Conservation (phyloP, 176 grass and related monocot species). For the Chrysopogon serrulatus region DNA sequence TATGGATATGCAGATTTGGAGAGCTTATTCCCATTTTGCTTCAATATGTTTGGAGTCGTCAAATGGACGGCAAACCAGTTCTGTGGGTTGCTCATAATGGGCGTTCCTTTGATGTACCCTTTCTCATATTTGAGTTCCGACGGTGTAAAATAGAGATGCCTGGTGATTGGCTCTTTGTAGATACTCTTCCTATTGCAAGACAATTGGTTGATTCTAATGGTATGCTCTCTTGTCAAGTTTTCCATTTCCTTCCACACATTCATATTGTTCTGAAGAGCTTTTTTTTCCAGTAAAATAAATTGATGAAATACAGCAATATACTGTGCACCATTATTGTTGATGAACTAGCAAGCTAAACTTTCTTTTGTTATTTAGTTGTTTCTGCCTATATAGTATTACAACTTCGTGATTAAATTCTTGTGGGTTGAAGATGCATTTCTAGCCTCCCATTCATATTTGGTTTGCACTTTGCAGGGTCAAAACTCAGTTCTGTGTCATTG, state of each 20-base stretch:
- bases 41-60: slow-evolving; percentile 70
- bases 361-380: slow-evolving; percentile 10
- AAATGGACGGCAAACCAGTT: slow-evolving; percentile 61
- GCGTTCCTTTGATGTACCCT: slow-evolving; percentile 72
- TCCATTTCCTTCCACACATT: slow-evolving; percentile 18
- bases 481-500: slow-evolving; percentile 47
- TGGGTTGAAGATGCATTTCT: not conserved
- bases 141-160: slow-evolving; percentile 59
- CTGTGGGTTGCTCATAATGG: slow-evolving; percentile 82
- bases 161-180: slow-evolving; percentile 75
- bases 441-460: slow-evolving; percentile 13
- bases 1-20: slow-evolving; percentile 56
- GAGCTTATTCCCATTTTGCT: slow-evolving; percentile 57
- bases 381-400: not conserved
- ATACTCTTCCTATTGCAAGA: slow-evolving; percentile 62
- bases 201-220: slow-evolving; percentile 53
- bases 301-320: not conserved
- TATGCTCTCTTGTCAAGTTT: slow-evolving; percentile 26
- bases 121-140: slow-evolving; percentile 66
- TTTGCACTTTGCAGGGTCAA: slow-evolving; percentile 53
- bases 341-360: slow-evolving; percentile 14
- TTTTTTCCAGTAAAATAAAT: slow-evolving; percentile 4
- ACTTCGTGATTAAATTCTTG: not conserved
- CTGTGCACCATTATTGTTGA: not conserved
- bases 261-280: slow-evolving; percentile 14